A percentile compares a stretch with the other conserved stretches of the same genome.
Conservation (phyloP, 2,329 filamentous ascomycete species). For the Trichoderma harzianum region DNA sequence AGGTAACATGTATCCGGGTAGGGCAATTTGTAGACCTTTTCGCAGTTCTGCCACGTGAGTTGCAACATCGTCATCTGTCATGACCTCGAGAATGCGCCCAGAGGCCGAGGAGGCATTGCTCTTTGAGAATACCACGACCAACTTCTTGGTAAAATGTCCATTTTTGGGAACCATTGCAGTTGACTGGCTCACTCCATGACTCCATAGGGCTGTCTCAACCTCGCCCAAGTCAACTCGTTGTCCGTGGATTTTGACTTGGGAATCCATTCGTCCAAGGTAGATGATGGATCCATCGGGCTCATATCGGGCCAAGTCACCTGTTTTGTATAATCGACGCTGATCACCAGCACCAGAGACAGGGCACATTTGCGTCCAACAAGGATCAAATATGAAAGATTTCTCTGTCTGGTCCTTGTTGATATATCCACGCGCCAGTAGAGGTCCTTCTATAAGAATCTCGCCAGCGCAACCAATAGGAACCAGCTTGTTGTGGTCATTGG, state of each 20-base stretch:
- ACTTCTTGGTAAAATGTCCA: not conserved
- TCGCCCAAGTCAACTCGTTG: conserved; percentile 44
- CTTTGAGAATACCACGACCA: not conserved
- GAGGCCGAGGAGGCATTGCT: not conserved
- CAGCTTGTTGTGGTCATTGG: not conserved
- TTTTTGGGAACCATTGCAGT: not conserved
- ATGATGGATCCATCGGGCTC: conserved; percentile 36
- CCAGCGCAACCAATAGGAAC: conserved; percentile 14
- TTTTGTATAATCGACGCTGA: conserved; percentile 37
- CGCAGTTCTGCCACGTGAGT: not conserved
- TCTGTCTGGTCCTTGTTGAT: conserved; percentile 1
- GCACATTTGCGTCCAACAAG: not conserved
- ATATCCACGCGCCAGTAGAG: conserved; percentile 2
- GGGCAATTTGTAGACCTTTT: not conserved
- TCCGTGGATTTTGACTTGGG: conserved; percentile 55
- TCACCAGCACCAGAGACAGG: not conserved
- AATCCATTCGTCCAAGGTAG: conserved; percentile 50
- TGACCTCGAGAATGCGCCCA: not conserved
- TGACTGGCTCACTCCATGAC: not conserved
- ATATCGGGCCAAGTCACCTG: conserved; percentile 44
- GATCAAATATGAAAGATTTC: not conserved
- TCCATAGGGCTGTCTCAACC: not conserved
- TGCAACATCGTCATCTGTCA: not conserved
- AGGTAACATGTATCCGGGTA: not conserved
- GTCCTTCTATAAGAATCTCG: conserved; percentile 16